Conservation (phyloP, 495 filamentous ascomycete genomes). For the Trichocladium antarcticum region DNA sequence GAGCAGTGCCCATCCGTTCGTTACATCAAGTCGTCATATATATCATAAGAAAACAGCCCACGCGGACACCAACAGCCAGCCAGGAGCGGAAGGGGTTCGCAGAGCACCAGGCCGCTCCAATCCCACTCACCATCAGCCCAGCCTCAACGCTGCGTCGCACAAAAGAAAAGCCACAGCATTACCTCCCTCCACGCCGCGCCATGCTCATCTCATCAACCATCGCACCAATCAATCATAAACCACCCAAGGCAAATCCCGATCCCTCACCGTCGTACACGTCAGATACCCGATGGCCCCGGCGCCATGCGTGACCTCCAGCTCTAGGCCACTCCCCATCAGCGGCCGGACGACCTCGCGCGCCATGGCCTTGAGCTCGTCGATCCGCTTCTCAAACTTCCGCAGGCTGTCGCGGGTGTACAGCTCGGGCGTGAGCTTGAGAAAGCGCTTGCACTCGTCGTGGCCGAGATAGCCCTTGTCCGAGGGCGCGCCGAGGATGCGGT, state of each 20-base stretch:
- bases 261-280: slow-evolving; percentile 67
- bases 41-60: slow-evolving; percentile 3
- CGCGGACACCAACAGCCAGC: not conserved
- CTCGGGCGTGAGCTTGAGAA: slow-evolving; percentile 64
- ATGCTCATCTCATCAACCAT: slow-evolving; percentile 1
- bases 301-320: slow-evolving; percentile 47
- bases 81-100: not conserved
- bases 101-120: slow-evolving; percentile 1
- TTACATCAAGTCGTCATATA: slow-evolving; percentile 10
- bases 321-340: slow-evolving; percentile 71
- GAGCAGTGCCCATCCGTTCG: slow-evolving; percentile 4
- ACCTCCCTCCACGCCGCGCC: not conserved
- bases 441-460: slow-evolving; percentile 80
- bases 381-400: slow-evolving; percentile 67
- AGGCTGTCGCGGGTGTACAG: slow-evolving; percentile 63
- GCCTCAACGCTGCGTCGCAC: not conserved
- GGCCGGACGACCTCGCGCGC: slow-evolving; percentile 76
- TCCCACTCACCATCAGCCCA: not conserved
- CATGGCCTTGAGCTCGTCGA: slow-evolving; percentile 76
- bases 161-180: not conserved
- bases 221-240: slow-evolving; percentile 19
- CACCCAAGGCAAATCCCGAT: slow-evolving; percentile 69
- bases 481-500: slow-evolving; percentile 50
- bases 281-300: slow-evolving; percentile 49
- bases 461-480: slow-evolving; percentile 53